Evolutionary conservation across 495 filamentous ascomycete species (phyloP).

Genomic region (Stereocaulon alpinum): DNA sequence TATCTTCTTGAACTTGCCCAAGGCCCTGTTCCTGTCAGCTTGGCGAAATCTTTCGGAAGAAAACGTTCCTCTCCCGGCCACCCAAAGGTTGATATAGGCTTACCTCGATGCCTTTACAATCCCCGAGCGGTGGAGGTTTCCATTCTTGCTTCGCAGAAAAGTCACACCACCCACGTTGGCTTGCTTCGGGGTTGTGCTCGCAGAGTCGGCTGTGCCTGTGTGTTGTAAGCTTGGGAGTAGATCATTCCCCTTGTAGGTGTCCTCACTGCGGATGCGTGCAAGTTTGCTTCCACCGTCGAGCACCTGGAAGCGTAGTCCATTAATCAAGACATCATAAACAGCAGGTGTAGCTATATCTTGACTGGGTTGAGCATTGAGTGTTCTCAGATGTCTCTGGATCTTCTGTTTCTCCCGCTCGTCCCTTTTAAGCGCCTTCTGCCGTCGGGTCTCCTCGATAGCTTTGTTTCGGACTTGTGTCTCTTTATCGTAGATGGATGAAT

Average conservation of each 20-base stretch:
- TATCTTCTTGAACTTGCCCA: constrained; percentile 47
- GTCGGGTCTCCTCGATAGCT: constrained; percentile 63
- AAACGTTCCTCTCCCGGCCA: background rate
- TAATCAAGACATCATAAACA: constrained; percentile 58
- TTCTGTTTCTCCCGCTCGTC: constrained; percentile 57
- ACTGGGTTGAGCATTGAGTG: constrained; percentile 3
- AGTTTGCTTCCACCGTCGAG: constrained; percentile 77
- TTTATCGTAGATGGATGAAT: constrained; percentile 70
- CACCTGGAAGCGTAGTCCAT: constrained; percentile 69
- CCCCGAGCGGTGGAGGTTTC: constrained; percentile 75
- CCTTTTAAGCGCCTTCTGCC: constrained; percentile 46
- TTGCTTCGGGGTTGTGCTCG: constrained; percentile 66
- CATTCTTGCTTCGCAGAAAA: constrained; percentile 83
- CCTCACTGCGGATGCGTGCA: constrained; percentile 60
- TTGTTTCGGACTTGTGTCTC: constrained; percentile 56
- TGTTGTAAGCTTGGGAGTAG: constrained; percentile 35
- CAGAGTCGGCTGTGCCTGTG: constrained; percentile 51
- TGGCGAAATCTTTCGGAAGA: background rate
- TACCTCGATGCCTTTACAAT: constrained; percentile 59
- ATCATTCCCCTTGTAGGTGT: background rate
- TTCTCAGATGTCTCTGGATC: constrained; percentile 36
- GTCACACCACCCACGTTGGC: constrained; percentile 69
- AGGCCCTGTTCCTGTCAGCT: constrained; percentile 15
- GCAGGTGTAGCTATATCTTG: constrained; percentile 25
- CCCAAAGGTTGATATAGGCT: constrained; percentile 22